phyloP scores from a whole-genome alignment of 352 stramenopile species.

The Phytophthora tubulina region DNA sequence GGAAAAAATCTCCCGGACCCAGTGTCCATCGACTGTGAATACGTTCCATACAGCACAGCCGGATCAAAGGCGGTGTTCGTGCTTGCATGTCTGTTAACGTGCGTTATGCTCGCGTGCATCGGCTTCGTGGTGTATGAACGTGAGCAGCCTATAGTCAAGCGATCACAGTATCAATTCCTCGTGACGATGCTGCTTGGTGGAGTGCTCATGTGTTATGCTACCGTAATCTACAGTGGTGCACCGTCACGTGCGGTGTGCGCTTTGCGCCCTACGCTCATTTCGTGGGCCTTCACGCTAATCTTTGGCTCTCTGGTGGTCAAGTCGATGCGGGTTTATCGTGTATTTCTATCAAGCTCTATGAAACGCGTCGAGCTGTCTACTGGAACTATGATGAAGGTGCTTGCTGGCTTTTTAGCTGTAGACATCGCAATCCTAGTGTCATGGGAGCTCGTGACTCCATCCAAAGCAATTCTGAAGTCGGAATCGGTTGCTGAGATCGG shows the following conservation, averaged over 20 bases:
- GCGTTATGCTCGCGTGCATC: constrained; percentile 35
- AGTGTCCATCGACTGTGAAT: constrained; percentile 56
- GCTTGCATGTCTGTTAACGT: constrained; percentile 30
- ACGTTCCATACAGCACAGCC: constrained; percentile 40
- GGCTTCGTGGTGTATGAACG: constrained; percentile 51
- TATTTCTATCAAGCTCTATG: constrained; percentile 52
- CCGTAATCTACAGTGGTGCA: constrained; percentile 51
- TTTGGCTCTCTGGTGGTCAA: constrained; percentile 65
- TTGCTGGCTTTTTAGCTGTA: constrained; percentile 44
- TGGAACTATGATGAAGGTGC: constrained; percentile 53
- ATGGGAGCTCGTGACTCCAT: constrained; percentile 44
- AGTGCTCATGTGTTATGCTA: constrained; percentile 53
- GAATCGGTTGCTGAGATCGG: constrained; percentile 33
- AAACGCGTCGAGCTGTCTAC: constrained; percentile 57
- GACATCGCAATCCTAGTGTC: constrained; percentile 47
- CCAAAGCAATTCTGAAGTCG: constrained; percentile 9
- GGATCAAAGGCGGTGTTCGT: constrained; percentile 34
- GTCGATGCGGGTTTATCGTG: constrained; percentile 61
- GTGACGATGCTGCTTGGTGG: constrained; percentile 60
- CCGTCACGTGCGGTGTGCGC: constrained; percentile 51
- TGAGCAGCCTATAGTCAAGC: constrained; percentile 62
- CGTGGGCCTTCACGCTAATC: constrained; percentile 56
- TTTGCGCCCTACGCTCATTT: constrained; percentile 44
- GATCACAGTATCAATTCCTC: constrained; percentile 75
- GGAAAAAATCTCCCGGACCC: constrained; percentile 31